Percentiles rank a stretch among this genome's conserved stretches.
These are phyloP conservation scores for Hypoxylon sp. DNA, from an alignment of 2,329 filamentous ascomycete genomes.

Conservation along the genomic window DNA sequence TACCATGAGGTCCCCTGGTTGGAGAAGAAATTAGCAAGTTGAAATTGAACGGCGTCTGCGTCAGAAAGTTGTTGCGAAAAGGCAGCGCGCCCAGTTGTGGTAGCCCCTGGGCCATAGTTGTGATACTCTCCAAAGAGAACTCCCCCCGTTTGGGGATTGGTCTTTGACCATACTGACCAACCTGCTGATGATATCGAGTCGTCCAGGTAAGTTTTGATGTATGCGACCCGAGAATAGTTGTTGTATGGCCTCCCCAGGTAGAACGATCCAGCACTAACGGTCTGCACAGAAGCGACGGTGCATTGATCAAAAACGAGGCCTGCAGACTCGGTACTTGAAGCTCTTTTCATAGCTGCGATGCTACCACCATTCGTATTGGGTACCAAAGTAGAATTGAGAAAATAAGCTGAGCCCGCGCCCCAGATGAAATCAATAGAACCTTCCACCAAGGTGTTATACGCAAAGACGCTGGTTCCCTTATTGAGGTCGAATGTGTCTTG, in stretches of 20 bases:
- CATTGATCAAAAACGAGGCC: constrained; percentile 33
- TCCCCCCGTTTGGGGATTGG: constrained; percentile 21
- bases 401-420: constrained; percentile 31
- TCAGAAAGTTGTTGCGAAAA: constrained; percentile 36
- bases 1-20: constrained; percentile 34
- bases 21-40: constrained; percentile 29
- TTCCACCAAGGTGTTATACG: constrained; percentile 29
- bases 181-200: constrained; percentile 25
- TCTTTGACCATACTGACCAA: constrained; percentile 30
- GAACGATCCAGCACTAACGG: constrained; percentile 18
- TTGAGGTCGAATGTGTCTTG: constrained; percentile 35
- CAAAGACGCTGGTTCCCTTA: constrained; percentile 29
- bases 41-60: constrained; percentile 26
- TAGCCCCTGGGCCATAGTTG: constrained; percentile 30
- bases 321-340: constrained; percentile 3
- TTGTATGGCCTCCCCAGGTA: constrained; percentile 37
- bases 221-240: constrained; percentile 33
- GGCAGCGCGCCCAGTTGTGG: constrained; percentile 11
- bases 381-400: constrained; percentile 27
- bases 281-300: constrained; percentile 11
- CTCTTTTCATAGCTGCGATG: constrained; percentile 31
- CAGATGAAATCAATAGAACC: constrained; percentile 38
- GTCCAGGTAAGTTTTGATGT: constrained; percentile 31
- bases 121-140: constrained; percentile 36
- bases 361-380: constrained; percentile 21